Base-by-base conservation (phyloP, 768 basidiomycete species). In the Dacryopinax primogenitus region DNA sequence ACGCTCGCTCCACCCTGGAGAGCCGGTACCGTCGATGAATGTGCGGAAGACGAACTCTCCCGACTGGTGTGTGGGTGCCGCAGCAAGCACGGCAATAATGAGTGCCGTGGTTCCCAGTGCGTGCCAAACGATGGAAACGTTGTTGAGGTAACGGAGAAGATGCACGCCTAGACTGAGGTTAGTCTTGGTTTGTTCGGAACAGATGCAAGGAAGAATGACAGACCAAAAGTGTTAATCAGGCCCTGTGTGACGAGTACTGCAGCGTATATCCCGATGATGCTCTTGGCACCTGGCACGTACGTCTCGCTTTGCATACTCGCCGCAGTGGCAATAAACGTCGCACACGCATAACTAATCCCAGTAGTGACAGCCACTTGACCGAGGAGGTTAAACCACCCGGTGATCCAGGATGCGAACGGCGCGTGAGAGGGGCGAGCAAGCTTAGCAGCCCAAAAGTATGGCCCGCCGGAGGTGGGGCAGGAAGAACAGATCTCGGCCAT, bases 391-490 rank as follows among this genome's bases (percentile, higher is more conserved):
- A 87, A 86, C 85, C 86, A 86, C 74, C 83, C 87, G 0, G 85
- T 86, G 13, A 86, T 78, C 87, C 87, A 90, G 0, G 86, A 86
- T 1, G 86, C 84, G 33, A 88, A 77, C 0, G 86, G 76, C 2
- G 86, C 86, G 36, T 80, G 73, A 28, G 21, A 68, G 1, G 81
- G 82, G 63, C 77, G 76, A 1, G 85, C 83, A 0, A 89, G 74
- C 82, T 88, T 86, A 1, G 87, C 86, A n/a, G 86, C 84, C 88
- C 87, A 88, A 73, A 84, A 88, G 70, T 88, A 88, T 0, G 88
- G 87, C 0, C 87, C 87, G 4, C 87, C 86, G 62, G 82, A 84
- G 1, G 85, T 86, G 3, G 63, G 62, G 18, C 26, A 32, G n/a
- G 36, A 63, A 6, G 26, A 58, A 66, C 76, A 78, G 33, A 78